Conservation (phyloP, 2,329 filamentous ascomycete genomes). For the Phialocephala sp. region DNA sequence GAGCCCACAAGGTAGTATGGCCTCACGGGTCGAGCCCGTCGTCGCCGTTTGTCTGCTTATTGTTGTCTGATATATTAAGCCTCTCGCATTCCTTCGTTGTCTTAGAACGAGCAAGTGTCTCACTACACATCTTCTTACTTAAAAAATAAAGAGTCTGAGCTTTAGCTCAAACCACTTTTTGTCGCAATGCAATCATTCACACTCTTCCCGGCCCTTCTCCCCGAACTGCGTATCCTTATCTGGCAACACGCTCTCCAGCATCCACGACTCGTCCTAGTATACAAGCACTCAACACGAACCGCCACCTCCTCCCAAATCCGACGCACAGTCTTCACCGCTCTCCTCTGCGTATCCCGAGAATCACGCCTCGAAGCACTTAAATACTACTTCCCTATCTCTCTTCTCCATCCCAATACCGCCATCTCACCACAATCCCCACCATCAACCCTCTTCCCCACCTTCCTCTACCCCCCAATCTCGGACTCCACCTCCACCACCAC, state of each 20-base stretch:
- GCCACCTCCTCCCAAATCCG: neutral
- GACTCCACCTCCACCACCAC: neutral
- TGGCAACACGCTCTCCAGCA: constrained; percentile 22
- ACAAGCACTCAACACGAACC: constrained; percentile 15
- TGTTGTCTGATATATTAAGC: neutral
- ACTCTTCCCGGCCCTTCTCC: constrained; percentile 21
- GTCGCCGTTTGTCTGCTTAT: neutral
- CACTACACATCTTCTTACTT: neutral
- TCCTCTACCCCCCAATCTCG: neutral
- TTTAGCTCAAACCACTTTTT: neutral
- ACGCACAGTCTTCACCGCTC: constrained; percentile 11
- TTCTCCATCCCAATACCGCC: neutral
- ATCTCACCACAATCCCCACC: neutral
- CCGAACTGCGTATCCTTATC: constrained; percentile 18
- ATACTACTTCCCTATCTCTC: constrained; percentile 13
- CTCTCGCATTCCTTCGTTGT: neutral
- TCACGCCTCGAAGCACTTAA: constrained; percentile 21
- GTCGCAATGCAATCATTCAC: constrained; percentile 14
- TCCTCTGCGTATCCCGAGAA: constrained; percentile 21
- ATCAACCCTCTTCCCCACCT: neutral
- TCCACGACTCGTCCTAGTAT: constrained; percentile 23
- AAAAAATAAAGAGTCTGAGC: neutral
- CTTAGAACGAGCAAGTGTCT: neutral
- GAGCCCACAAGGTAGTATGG: neutral
- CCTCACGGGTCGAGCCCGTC: neutral